Base-by-base conservation (phyloP, 495 filamentous ascomycete species). In the Astrothelium macrocarpum region DNA sequence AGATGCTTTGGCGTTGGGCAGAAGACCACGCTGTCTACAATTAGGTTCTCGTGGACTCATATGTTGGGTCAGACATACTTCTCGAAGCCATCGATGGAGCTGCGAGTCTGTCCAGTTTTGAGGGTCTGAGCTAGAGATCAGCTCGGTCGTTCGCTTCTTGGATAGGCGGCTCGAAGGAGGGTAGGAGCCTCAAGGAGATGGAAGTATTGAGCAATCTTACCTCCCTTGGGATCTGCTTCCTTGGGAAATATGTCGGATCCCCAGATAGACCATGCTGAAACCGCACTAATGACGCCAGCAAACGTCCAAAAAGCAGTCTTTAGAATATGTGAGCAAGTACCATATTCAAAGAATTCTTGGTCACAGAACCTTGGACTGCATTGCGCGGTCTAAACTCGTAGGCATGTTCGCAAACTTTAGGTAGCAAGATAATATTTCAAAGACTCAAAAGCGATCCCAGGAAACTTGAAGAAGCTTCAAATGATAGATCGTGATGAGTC, bases 1-100 rank as follows among this genome's bases (percentile, higher is more conserved):
- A 2, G 83, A 87, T 62, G 88, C 87, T n/a, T 76, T 79, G 1
- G 82, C 76, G 64, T 78, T 79, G 12, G 90, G 88, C 67, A 87
- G 74, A 2, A 96, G 81, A 31, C 87, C 86, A 63, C 92, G 84
- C 91, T 95, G 60, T 7, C 18, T 5, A 10, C 11, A 11, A 9
- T 26, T 10, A 29, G 0, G 2, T 9, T 56, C 7, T 29, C 20
- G 25, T 11, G 26, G 2, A 5, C 16, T 16, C 5, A 5, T 7
- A 5, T 29, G 9, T 29, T 9, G 7, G 25, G 0, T 3, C 9
- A 29, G 2, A 29, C 49, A 9, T 4, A 56, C 49, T 29, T 56
- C 49, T 29, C 29, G 49, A 28, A 56, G 49, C 49, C 49, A 56
- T 29, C 49, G 49, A 29, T 20, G 49, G 9, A 56, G 20, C 16